phyloP scores from a whole-genome alignment of 306 rosid genomes.

The Abrus pulchellus region DNA sequence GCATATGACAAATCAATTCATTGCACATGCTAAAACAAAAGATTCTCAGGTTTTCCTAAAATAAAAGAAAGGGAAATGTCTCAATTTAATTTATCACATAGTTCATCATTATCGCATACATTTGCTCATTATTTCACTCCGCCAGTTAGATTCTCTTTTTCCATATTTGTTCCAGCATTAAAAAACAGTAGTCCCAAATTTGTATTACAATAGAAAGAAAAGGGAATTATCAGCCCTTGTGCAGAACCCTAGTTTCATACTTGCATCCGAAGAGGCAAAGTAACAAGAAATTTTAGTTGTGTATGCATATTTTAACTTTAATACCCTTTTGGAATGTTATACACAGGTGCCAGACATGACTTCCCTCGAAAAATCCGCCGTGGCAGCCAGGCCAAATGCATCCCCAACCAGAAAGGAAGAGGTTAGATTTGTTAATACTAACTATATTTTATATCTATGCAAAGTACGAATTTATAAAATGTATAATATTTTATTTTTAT shows the following conservation, averaged over 20 bases:
- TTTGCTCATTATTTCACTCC: constrained; percentile 1
- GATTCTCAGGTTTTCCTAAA: constrained; percentile 20
- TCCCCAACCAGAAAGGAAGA: constrained; percentile 55
- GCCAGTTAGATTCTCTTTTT: background rate
- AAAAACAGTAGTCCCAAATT: background rate
- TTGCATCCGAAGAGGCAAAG: background rate
- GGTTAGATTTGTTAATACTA: constrained; percentile 47
- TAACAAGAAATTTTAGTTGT: background rate
- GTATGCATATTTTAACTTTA: background rate
- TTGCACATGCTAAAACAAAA: constrained; percentile 40
- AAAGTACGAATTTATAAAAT: no score
- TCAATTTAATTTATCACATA: background rate
- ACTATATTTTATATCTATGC: no score
- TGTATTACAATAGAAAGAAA: background rate
- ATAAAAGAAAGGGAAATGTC: background rate
- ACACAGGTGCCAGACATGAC: constrained; percentile 55
- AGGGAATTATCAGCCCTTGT: background rate
- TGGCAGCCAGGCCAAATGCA: constrained; percentile 45
- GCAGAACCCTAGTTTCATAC: constrained; percentile 8
- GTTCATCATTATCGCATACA: constrained; percentile 1
- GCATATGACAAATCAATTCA: constrained; percentile 22
- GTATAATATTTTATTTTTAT: no score
- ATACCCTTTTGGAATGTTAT: background rate
- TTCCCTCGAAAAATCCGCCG: constrained; percentile 45
- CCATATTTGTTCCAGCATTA: constrained; percentile 1